Conservation (phyloP, 2,329 filamentous ascomycete species). For the Penicillium occitanis region DNA sequence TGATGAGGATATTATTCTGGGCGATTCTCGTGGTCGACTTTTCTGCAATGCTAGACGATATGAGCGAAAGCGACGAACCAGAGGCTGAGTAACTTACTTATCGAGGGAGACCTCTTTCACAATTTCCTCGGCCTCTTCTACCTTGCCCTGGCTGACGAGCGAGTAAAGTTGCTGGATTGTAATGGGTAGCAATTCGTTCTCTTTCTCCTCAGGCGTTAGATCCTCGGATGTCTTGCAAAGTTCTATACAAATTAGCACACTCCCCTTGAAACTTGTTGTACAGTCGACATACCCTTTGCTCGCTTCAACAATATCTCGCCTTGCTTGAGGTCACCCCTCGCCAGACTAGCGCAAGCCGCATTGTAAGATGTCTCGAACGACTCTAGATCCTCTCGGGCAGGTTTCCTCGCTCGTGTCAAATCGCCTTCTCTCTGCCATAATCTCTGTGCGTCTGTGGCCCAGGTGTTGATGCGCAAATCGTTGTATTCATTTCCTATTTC, state of each 20-base stretch:
- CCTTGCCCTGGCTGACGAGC: constrained; percentile 54
- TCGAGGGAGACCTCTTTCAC: constrained; percentile 52
- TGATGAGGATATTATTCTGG: constrained; percentile 58
- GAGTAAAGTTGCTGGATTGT: constrained; percentile 62
- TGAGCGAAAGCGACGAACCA: constrained; percentile 8
- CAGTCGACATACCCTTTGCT: constrained; percentile 48
- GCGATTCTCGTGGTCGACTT: constrained; percentile 59
- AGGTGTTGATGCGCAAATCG: constrained; percentile 62
- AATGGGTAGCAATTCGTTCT: constrained; percentile 61
- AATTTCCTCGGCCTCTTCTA: constrained; percentile 56
- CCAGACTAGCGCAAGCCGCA: constrained; percentile 62
- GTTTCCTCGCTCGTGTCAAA: constrained; percentile 53
- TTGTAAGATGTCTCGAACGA: constrained; percentile 67
- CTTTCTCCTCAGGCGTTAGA: constrained; percentile 59
- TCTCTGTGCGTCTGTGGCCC: constrained; percentile 61
- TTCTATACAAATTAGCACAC: constrained; percentile 38
- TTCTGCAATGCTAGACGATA: constrained; percentile 53
- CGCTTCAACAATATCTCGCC: constrained; percentile 60
- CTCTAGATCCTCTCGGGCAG: constrained; percentile 60
- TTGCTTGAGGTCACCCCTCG: constrained; percentile 58
- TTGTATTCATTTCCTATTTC: constrained; percentile 53
- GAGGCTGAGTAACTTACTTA: constrained; percentile 44
- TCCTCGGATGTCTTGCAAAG: constrained; percentile 61
- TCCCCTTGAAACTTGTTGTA: background rate
- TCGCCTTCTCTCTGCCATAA: constrained; percentile 59